Percentiles rank a stretch among this genome's conserved stretches.
phyloP scores from a whole-genome alignment of 306 rosid genomes.

The Cajanus cajan region DNA sequence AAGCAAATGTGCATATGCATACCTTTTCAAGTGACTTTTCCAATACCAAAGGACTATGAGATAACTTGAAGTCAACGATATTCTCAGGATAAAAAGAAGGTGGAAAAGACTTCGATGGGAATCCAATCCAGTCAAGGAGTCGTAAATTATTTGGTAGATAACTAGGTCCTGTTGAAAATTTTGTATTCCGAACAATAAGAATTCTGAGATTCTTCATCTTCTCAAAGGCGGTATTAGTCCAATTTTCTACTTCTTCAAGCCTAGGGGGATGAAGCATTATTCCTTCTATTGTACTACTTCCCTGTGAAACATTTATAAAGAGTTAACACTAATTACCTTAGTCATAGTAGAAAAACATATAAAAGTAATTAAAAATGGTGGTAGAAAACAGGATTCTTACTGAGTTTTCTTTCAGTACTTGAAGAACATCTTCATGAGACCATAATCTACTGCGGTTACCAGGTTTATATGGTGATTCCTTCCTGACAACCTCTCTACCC shows the following conservation, averaged over 20 bases:
- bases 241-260: not conserved
- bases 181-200: not conserved
- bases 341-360: not conserved
- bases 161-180: not conserved
- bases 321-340: not conserved
- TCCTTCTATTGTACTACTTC: slow-evolving; percentile 16
- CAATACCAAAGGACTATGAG: not conserved
- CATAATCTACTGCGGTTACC: slow-evolving; percentile 11
- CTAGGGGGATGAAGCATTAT: slow-evolving; percentile 24
- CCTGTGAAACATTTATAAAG: not conserved
- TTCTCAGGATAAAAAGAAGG: not conserved
- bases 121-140: slow-evolving; percentile 16
- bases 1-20: not conserved
- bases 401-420: not conserved
- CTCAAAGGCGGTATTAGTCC: not conserved
- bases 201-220: slow-evolving; percentile 27
- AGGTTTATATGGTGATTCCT: not conserved
- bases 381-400: not conserved
- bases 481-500: slow-evolving; percentile 24
- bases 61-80: slow-evolving; percentile 3
- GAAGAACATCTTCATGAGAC: not conserved
- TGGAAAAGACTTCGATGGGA: slow-evolving; percentile 3
- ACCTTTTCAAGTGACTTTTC: slow-evolving; percentile 1
- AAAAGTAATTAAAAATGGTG: not conserved
- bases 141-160: slow-evolving; percentile 17